Percentiles rank a stretch among this genome's conserved stretches.
phyloP scores from a whole-genome alignment of 2,329 filamentous ascomycete species.

The Myriosclerotinia curreyana region DNA sequence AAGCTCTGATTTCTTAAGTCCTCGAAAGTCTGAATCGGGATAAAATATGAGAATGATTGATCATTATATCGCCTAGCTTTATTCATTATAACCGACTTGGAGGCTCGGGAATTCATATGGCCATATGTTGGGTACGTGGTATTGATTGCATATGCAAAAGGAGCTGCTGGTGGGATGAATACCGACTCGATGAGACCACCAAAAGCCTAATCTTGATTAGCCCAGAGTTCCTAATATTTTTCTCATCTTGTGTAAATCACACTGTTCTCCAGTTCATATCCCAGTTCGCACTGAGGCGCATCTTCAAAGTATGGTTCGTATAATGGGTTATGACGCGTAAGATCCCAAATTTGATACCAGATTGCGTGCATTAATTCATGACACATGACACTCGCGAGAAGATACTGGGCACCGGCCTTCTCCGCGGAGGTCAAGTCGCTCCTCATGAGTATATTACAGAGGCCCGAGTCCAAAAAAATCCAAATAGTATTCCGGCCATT shows the following conservation, averaged over 20 bases:
- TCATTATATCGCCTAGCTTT: neutral
- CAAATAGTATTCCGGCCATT: neutral
- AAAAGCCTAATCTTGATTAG: conserved; percentile 10
- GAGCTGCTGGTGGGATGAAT: conserved; percentile 1
- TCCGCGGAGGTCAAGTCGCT: conserved; percentile 14
- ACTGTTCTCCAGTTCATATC: conserved; percentile 14
- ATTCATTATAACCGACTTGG: neutral
- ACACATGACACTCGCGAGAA: neutral
- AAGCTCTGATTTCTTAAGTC: conserved; percentile 2
- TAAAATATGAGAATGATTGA: neutral
- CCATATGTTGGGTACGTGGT: neutral
- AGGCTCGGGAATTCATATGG: fast-evolving
- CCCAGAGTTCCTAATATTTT: neutral
- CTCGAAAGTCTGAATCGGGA: conserved; percentile 13
- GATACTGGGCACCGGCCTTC: conserved; percentile 7
- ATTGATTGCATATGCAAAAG: conserved; percentile 3
- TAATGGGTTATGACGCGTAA: fast-evolving
- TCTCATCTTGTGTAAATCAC: neutral
- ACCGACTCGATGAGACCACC: conserved; percentile 14
- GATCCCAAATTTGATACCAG: neutral
- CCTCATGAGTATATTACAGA: neutral
- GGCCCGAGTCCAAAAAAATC: neutral
- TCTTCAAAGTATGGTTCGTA: conserved; percentile 18
- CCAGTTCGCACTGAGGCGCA: conserved; percentile 9
- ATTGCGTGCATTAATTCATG: conserved; percentile 14